Base-by-base conservation (phyloP, 257 asterid species). In the Coffea eugenioides region DNA sequence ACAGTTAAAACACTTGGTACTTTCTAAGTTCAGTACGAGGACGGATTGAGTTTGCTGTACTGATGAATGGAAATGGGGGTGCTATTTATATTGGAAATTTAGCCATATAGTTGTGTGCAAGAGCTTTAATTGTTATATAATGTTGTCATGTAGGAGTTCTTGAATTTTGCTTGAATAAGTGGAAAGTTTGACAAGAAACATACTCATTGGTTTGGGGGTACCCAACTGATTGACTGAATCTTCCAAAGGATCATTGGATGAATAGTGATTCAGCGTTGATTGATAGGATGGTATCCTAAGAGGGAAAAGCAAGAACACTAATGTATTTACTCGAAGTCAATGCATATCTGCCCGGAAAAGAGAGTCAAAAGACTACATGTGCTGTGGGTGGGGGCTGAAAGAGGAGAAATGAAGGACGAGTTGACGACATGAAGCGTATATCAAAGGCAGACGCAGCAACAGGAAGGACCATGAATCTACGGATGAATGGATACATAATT, bases 351-450 rank as follows among this genome's bases (percentile, higher is more conserved):
- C 11, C 1, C 41, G 41, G 27, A 27, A 27, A 27, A 27, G 27
- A 27, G 27, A 27, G 27, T 27, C 41, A 2, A 39, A 39, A 1
- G 41, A 7, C 43, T 27, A 12, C 0, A 64, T 16, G 27, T 9
- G 41, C 27, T 13, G 2, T 0, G 70, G 45, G 71, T 13, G 71
- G 71, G 76, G 39, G 5, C n/a, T 5, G 41, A 39, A 3, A 39
- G 54, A 0, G 15, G 73, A 45, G 54, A 66, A 27, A 79, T 27
- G 27, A 27, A 27, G 27, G 27, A 27, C 27, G 27, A 27, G 27
- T 27, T 83, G 87, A 83, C 82, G 86, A 75, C 64, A 81, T 66
- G 54, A 71, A 8, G 74, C 76, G 27, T n/a, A 39, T 39, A 3
- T 39, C 41, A 36, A 16, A 15, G 11, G 5, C 65, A 6, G 65